Percentiles rank a stretch among this genome's conserved stretches.
Evolutionary conservation across 2,329 filamentous ascomycete genomes (phyloP).

Genomic region (Fusarium lyarnte): DNA sequence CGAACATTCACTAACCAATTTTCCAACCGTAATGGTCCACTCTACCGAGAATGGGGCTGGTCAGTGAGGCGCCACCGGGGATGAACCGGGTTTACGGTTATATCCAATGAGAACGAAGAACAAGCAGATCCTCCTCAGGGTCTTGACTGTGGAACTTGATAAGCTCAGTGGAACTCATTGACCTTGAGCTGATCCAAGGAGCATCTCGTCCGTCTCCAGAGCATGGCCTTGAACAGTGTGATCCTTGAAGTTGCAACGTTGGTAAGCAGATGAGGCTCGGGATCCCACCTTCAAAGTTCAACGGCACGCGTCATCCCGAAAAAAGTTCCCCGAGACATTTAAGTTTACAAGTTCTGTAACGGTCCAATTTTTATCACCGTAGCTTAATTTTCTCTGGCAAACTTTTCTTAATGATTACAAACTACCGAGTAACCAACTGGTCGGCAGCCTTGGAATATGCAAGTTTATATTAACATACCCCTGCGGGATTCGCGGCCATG

Average conservation of each 20-base stretch:
- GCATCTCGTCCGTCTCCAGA: background rate
- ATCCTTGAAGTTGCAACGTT: background rate
- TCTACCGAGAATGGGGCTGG: background rate
- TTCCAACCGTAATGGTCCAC: background rate
- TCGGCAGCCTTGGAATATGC: background rate
- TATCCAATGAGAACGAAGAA: background rate
- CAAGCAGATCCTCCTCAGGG: conserved; percentile 7
- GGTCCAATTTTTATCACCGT: background rate
- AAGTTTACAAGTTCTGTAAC: background rate
- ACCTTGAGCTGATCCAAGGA: background rate
- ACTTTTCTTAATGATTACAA: background rate
- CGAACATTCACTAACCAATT: background rate
- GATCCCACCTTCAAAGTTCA: background rate
- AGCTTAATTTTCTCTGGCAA: background rate
- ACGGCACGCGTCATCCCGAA: background rate
- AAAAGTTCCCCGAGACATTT: background rate
- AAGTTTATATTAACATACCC: background rate
- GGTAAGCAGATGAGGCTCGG: background rate
- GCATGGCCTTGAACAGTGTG: too few species aligned
- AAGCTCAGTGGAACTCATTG: conserved; percentile 15
- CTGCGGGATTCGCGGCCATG: background rate
- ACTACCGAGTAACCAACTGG: background rate
- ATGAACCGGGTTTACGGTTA: background rate
- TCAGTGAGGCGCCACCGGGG: background rate
- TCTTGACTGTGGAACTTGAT: conserved; percentile 13